Evolutionary conservation across 2,329 filamentous ascomycete species (phyloP).

Genomic region (Mariannaea elegans): DNA sequence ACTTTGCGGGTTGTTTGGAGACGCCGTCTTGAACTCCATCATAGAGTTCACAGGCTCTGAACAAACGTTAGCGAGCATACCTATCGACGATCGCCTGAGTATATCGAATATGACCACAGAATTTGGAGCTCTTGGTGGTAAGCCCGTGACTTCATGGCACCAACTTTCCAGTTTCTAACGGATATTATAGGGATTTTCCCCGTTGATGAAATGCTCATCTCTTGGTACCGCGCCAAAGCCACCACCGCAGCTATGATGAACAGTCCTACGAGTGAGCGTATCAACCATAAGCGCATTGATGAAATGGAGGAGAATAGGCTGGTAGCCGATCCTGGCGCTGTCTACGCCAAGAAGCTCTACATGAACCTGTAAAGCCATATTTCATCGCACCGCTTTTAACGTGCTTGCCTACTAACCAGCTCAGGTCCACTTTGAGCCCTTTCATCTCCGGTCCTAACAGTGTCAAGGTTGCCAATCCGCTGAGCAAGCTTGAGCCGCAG

Average conservation of each 20-base stretch:
- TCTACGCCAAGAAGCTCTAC: slow-evolving; percentile 84
- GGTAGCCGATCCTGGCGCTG: slow-evolving; percentile 77
- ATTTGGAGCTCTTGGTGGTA: slow-evolving; percentile 72
- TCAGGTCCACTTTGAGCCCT: slow-evolving; percentile 84
- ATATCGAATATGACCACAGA: slow-evolving; percentile 86
- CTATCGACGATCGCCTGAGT: slow-evolving; percentile 77
- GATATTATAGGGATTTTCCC: slow-evolving; percentile 74
- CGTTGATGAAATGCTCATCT: slow-evolving; percentile 75
- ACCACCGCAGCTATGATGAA: slow-evolving; percentile 72
- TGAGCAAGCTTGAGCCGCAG: slow-evolving; percentile 76
- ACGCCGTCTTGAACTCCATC: slow-evolving; percentile 89
- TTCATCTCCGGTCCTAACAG: slow-evolving; percentile 90
- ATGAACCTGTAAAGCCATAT: no score
- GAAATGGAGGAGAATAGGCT: slow-evolving; percentile 74
- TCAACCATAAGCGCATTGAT: slow-evolving; percentile 79
- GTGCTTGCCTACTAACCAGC: no score
- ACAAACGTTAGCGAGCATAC: no score
- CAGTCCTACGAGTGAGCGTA: slow-evolving; percentile 61
- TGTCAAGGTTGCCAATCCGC: slow-evolving; percentile 84
- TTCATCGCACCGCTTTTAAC: no score
- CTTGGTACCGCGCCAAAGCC: slow-evolving; percentile 82
- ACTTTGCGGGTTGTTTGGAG: slow-evolving; percentile 85
- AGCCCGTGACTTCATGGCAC: no score
- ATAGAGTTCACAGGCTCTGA: slow-evolving; percentile 88
- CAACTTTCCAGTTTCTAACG: no score